Percentiles rank a stretch among this genome's conserved stretches.
phyloP scores from a whole-genome alignment of 371 early-diverging fungal genomes.

The Umbelopsis sp. region DNA sequence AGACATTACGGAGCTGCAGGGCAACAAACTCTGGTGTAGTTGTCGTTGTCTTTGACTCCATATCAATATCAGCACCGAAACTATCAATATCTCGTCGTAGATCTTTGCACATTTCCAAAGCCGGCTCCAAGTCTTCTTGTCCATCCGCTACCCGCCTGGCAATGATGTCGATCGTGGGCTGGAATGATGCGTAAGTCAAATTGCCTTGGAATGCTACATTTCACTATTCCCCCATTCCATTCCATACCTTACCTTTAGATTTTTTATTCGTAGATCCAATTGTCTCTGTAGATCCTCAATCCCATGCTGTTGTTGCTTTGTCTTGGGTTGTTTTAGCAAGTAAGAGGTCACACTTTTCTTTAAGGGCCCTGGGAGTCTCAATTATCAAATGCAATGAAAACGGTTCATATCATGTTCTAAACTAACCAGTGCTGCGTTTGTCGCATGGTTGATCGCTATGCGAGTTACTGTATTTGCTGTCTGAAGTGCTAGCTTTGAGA shows the following conservation, averaged over 20 bases:
- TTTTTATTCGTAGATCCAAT: constrained; percentile 48
- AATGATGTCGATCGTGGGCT: constrained; percentile 75
- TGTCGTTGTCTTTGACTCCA: constrained; percentile 19
- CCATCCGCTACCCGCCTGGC: constrained; percentile 70
- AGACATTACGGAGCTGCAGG: constrained; percentile 44
- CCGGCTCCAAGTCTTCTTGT: constrained; percentile 61
- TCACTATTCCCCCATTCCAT: background rate
- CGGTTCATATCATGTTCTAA: background rate
- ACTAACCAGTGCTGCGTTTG: constrained; percentile 67
- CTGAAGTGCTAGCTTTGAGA: constrained; percentile 68
- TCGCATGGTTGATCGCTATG: constrained; percentile 73
- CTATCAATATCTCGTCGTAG: constrained; percentile 59
- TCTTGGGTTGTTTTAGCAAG: constrained; percentile 46
- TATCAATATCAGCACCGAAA: constrained; percentile 44
- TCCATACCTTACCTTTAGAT: constrained; percentile 37
- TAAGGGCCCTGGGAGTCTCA: background rate
- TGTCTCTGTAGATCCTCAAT: constrained; percentile 42
- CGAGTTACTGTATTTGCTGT: constrained; percentile 76
- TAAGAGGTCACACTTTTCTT: constrained; percentile 63
- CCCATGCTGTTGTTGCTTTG: constrained; percentile 37
- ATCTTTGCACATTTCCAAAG: constrained; percentile 63
- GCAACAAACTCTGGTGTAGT: constrained; percentile 32
- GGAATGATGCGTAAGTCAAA: background rate
- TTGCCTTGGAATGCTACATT: background rate
- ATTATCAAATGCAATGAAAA: background rate